Evolutionary conservation across 2,329 filamentous ascomycete genomes (phyloP), one percentile per base, ranked within the genome.

Genomic region (Mollisia scopiformis): DNA sequence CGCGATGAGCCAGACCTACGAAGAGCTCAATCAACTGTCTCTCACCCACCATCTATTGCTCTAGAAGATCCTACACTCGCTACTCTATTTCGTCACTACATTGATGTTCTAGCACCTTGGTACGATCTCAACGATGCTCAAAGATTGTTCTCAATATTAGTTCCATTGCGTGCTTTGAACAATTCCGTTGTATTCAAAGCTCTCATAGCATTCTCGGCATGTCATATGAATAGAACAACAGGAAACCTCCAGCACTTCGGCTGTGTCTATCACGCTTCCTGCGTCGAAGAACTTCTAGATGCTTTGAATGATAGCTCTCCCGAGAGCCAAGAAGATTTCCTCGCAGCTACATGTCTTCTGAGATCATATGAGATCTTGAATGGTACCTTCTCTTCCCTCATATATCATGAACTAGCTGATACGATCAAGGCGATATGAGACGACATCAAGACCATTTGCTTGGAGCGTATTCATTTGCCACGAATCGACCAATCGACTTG

Each of bases 321-420:
- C 6, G 21, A 33, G 11, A 25, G 54, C 8, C 53, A 52, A 13
- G 79, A 77, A 1, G 72, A 78, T 3, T 78, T 77, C 0, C 70
- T 83, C 1, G 79, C 79, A 2, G 75, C 80, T 3, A 78, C 79
- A 1, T 82, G 80, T 65, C 68, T 83, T 2, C 63, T 83, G 14
- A 71, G 79, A 11, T 81, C 79, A 0, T 82, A 80, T 55, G 80
- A 83, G 64, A 82, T 82, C 6, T 72, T 82, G 0, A 74, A 74
- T 25, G 75, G 79, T 79, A 60, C 11, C 5, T 11, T 59, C 30
- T 11, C 6, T 21, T 56, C 47, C 33, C 10, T 16, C 10, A 47
- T 27, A 1, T 5, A 10, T 3, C 3, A 3, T n/a, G 16, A 3
- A 11, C n/a, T 8, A 28, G n/a, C 43, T 47, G 23, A 47, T 14